Conservation (phyloP, 495 filamentous ascomycete genomes). For the Penicillium crystallinum region DNA sequence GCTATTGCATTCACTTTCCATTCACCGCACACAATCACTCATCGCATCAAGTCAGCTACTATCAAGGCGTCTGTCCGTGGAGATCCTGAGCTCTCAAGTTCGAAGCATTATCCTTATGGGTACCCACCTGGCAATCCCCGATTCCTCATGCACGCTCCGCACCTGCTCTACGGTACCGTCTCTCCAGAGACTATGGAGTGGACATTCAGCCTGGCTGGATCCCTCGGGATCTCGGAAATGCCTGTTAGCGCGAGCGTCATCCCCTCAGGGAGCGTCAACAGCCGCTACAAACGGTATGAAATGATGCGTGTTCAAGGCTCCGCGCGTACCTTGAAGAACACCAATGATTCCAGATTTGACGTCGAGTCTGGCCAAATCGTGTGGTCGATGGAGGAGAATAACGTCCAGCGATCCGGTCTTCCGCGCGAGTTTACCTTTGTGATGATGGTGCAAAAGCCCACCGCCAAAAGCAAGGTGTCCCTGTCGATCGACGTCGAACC, state of each 20-base stretch:
- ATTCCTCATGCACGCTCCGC: slow-evolving; percentile 50
- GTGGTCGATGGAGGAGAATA: slow-evolving; percentile 51
- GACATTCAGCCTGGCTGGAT: slow-evolving; percentile 47
- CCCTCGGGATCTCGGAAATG: slow-evolving; percentile 42
- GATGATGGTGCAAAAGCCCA: slow-evolving; percentile 43
- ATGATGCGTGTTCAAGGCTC: slow-evolving; percentile 55
- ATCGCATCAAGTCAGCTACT: slow-evolving; percentile 46
- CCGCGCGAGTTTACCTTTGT: slow-evolving; percentile 54
- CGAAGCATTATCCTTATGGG: slow-evolving; percentile 1
- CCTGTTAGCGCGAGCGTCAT: slow-evolving; percentile 42
- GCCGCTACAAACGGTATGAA: slow-evolving; percentile 41
- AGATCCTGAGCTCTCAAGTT: slow-evolving; percentile 5
- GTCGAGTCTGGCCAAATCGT: slow-evolving; percentile 43
- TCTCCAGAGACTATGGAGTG: slow-evolving; percentile 49
- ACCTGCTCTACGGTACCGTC: slow-evolving; percentile 48
- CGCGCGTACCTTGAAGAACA: slow-evolving; percentile 34
- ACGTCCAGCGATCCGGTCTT: slow-evolving; percentile 44
- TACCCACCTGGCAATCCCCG: slow-evolving; percentile 26
- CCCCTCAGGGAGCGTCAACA: slow-evolving; percentile 35
- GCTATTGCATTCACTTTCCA: slow-evolving; percentile 49
- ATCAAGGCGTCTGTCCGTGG: slow-evolving; percentile 36
- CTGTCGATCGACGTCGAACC: slow-evolving; percentile 38
- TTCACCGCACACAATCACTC: slow-evolving; percentile 31
- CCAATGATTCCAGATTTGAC: slow-evolving; percentile 30
- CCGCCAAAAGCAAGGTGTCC: slow-evolving; percentile 22